Evolutionary conservation across 2,329 filamentous ascomycete species (phyloP).

Genomic region (Tolypocladium sp.): DNA sequence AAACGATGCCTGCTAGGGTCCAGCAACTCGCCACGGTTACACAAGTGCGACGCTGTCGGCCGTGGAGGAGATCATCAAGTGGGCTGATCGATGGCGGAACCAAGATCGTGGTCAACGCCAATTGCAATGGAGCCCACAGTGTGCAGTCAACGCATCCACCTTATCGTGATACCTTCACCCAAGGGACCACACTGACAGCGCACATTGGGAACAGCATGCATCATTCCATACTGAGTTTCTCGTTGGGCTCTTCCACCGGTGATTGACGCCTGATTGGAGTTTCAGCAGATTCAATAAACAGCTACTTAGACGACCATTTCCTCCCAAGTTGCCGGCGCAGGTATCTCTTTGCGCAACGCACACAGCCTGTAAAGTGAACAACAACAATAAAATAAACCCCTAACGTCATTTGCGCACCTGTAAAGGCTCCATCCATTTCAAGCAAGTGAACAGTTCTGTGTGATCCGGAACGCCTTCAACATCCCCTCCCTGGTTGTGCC

Average conservation of each 20-base stretch:
- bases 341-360: neutral
- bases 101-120: neutral
- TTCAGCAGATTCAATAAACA: neutral
- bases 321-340: neutral
- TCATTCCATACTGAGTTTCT: neutral
- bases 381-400: neutral
- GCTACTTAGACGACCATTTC: neutral
- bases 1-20: neutral
- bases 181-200: too few relatives aligned
- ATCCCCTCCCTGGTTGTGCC: neutral
- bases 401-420: neutral
- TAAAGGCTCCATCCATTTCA: neutral
- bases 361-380: neutral
- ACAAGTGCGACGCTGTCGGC: neutral
- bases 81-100: neutral
- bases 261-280: neutral
- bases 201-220: neutral
- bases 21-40: neutral
- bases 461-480: slow-evolving; percentile 3
- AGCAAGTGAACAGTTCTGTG: slow-evolving; percentile 1
- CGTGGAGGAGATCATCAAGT: neutral
- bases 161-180: neutral
- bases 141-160: neutral
- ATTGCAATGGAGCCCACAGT: neutral
- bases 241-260: neutral